Percentiles rank a stretch among this genome's conserved stretches.
Evolutionary conservation across 805 yeast species (phyloP).

Genomic region (Myxozyma lipomycoides): DNA sequence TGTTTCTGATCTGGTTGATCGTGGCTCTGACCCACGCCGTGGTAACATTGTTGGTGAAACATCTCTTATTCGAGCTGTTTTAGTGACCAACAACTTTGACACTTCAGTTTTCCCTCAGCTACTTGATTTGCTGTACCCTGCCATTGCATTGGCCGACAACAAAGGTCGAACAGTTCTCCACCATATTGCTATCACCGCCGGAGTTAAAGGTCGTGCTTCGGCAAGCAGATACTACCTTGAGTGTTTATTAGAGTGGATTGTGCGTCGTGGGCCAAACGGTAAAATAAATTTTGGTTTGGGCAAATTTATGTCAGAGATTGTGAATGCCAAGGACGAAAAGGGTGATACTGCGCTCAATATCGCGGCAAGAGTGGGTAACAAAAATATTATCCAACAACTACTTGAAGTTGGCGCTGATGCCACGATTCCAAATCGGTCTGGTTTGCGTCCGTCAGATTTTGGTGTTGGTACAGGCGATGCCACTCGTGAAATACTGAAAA

Average conservation of each 20-base stretch:
- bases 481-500: background rate
- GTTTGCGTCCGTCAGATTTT: slow-evolving; percentile 81
- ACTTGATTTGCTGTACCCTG: slow-evolving; percentile 71
- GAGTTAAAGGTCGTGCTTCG: slow-evolving; percentile 65
- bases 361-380: slow-evolving; percentile 83
- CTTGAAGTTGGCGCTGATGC: slow-evolving; percentile 87
- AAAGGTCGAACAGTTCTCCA: slow-evolving; percentile 79
- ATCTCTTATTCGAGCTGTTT: slow-evolving; percentile 76
- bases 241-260: slow-evolving; percentile 72
- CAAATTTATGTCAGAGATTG: slow-evolving; percentile 61
- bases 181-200: slow-evolving; percentile 77
- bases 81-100: slow-evolving; percentile 79
- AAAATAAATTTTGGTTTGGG: slow-evolving; percentile 43
- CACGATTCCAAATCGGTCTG: slow-evolving; percentile 73
- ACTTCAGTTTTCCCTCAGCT: slow-evolving; percentile 67
- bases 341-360: slow-evolving; percentile 95
- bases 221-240: slow-evolving; percentile 73
- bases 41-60: slow-evolving; percentile 86
- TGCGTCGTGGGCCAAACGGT: slow-evolving; percentile 48
- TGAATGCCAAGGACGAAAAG: slow-evolving; percentile 84
- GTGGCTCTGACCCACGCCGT: slow-evolving; percentile 63
- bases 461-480: slow-evolving; percentile 49
- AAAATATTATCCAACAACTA: slow-evolving; percentile 72
- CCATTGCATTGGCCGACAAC: slow-evolving; percentile 59
- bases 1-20: slow-evolving; percentile 62